Base-by-base conservation (phyloP, 2,329 filamentous ascomycete genomes). In the Beauveria varroae region DNA sequence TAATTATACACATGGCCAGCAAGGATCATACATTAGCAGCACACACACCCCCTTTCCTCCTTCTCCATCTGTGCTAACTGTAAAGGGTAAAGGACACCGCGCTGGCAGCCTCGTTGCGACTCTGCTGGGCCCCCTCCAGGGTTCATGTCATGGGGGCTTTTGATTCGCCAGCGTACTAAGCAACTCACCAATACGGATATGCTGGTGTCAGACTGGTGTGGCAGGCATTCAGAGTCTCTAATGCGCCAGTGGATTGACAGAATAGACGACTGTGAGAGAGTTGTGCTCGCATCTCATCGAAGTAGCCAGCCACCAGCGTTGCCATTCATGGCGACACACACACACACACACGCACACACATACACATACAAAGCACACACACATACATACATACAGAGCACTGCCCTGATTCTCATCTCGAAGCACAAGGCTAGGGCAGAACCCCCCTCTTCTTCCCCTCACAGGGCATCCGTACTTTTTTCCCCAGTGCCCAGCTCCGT, bases 1-100 rank as follows among this genome's bases (percentile, higher is more conserved):
- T 60, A 60, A 60, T 60, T 24, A 60, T 60, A 60, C 57, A 60
- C 57, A 59, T 59, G 57, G 57, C 49, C 34, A 37, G 18, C 57
- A n/a, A 34, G 57, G 49, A 60, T 60, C 24, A 9, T 34, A 10
- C 18, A 16, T 14, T 14, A 14, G 34, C 34, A 37, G 26, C 26
- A 37, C 14, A 24, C 56, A 59, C 26, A 10, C 57, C 12, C 56
- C 24, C 14, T 12, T 8, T 34, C 6, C 18, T 18, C 26, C 2
- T 26, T 26, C 28, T 16, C 46, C 30, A 10, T 28, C n/a, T 14
- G 20, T n/a, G 12, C 57, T 60, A 60, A 37, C 57, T n/a, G n/a
- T 10, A 53, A 53, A 22, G 0, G 40, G 57, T 24, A 20, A 60
- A 60, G 47, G 57, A 60, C 57, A 60, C 57, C 57, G 57, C 57